Evolutionary conservation across 306 rosid species (phyloP).

Genomic region (Lathyrus aphaca): DNA sequence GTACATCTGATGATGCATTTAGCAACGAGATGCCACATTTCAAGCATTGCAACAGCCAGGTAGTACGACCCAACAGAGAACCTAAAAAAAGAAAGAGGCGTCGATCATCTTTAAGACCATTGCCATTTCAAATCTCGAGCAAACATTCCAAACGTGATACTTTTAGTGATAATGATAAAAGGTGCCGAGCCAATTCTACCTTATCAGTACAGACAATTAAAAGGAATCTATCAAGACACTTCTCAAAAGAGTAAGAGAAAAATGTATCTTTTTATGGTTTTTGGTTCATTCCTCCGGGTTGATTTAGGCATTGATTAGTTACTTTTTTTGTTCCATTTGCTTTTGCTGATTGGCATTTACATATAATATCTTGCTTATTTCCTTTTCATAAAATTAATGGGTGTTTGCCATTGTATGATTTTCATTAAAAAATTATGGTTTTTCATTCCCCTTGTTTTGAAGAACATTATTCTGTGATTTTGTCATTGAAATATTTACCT

Average conservation of each 20-base stretch:
- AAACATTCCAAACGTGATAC: slow-evolving; percentile 39
- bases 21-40: slow-evolving; percentile 54
- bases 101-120: slow-evolving; percentile 50
- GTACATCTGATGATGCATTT: slow-evolving; percentile 42
- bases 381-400: slow-evolving; percentile 7
- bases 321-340: slow-evolving; percentile 11
- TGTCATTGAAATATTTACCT: slow-evolving; percentile 3
- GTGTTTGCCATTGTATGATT: slow-evolving; percentile 8
- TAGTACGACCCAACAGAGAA: slow-evolving; percentile 40
- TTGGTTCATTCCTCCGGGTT: slow-evolving; percentile 13
- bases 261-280: slow-evolving; percentile 28
- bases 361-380: background rate
- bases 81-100: slow-evolving; percentile 45
- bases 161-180: slow-evolving; percentile 44
- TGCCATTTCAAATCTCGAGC: slow-evolving; percentile 40
- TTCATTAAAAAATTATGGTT: slow-evolving; percentile 2
- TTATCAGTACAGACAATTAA: slow-evolving; percentile 24
- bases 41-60: slow-evolving; percentile 45
- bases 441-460: slow-evolving; percentile 24
- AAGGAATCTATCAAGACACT: slow-evolving; percentile 42
- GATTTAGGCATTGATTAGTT: slow-evolving; percentile 23
- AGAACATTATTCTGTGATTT: slow-evolving; percentile 25
- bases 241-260: slow-evolving; percentile 47
- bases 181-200: slow-evolving; percentile 41
- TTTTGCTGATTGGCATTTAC: slow-evolving; percentile 19